Evolutionary conservation across 169 alveolate genomes (phyloP).

Genomic region (Babesia divergens): DNA sequence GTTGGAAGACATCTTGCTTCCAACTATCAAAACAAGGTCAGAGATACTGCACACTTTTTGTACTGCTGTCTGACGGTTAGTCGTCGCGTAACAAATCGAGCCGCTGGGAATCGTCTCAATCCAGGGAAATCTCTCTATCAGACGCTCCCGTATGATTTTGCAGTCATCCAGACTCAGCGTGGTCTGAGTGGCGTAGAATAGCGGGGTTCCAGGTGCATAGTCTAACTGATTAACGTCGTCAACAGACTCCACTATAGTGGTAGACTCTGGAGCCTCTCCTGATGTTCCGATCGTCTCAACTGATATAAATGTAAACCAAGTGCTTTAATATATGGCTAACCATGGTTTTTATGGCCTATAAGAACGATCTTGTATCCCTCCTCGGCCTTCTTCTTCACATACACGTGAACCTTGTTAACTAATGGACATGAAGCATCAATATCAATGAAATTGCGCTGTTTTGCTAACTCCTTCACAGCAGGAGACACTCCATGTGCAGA

Average conservation of each 20-base stretch:
- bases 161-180: conserved; percentile 82
- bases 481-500: conserved; percentile 86
- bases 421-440: conserved; percentile 85
- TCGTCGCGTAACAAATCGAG: conserved; percentile 82
- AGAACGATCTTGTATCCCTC: conserved; percentile 78
- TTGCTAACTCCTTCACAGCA: conserved; percentile 69
- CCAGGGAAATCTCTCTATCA: conserved; percentile 66
- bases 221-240: conserved; percentile 67
- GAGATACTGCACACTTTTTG: conserved; percentile 54
- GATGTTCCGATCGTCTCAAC: conserved; percentile 78
- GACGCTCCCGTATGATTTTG: conserved; percentile 62
- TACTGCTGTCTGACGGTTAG: conserved; percentile 80
- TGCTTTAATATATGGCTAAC: conserved; percentile 8
- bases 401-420: conserved; percentile 83
- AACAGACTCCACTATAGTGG: conserved; percentile 74
- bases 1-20: conserved; percentile 75
- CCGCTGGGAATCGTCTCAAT: conserved; percentile 82
- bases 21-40: conserved; percentile 75
- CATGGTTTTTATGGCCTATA: conserved; percentile 81
- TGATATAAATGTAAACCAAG: not conserved
- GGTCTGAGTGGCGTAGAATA: conserved; percentile 81
- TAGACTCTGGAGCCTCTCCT: conserved; percentile 81
- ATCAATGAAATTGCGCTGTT: conserved; percentile 62
- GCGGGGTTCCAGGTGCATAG: conserved; percentile 49
- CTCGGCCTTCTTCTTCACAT: conserved; percentile 77